Base-by-base conservation (phyloP, 2,329 filamentous ascomycete species). In the Fusarium anthophilum region DNA sequence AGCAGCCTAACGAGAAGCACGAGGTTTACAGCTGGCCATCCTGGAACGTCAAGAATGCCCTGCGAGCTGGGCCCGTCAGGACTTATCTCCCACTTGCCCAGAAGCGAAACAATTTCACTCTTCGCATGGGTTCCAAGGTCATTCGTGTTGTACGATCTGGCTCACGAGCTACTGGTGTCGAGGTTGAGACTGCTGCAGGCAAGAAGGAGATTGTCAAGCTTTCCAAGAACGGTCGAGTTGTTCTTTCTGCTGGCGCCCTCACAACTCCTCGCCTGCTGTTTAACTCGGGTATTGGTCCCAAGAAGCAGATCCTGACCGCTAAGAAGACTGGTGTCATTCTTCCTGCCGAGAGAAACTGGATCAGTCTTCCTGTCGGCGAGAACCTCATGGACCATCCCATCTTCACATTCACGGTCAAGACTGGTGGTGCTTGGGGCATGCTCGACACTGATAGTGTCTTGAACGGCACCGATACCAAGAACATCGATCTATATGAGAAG, bases 11-110 rank as follows among this genome's bases (percentile, higher is more conserved):
- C 64, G 80, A 87, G 80, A 94, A 94, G 87, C 90, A 93, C 80
- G 84, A 86, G 70, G 90, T 89, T 2, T 93, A 88, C 79, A 87
- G 89, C 39, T 88, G 91, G 79, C 89, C 91, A 18, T 86, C 91
- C 10, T 93, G 90, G 84, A 93, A 93, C 88, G 92, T 90, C 78
- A 83, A 85, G 24, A 83, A 90, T 56, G 91, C 90, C 48, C 87
- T 92, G 81, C 85, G 92, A 68, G 90, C 89, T 57, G 92, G 92
- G 4, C 92, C 92, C n/a, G 84, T 94, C 81, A 89, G 88, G 17
- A 93, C 92, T 0, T 94, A 94, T 78, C 87, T 94, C 5, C 89
- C 91, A 8, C 85, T 87, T 24, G 91, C 91, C 6, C 84, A 86
- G 59, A 83, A 84, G 56, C 86, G 89, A 63, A 81, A 84, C 14